Base-by-base conservation (phyloP, 345 rosid genomes). In the Gossypium bickii region DNA sequence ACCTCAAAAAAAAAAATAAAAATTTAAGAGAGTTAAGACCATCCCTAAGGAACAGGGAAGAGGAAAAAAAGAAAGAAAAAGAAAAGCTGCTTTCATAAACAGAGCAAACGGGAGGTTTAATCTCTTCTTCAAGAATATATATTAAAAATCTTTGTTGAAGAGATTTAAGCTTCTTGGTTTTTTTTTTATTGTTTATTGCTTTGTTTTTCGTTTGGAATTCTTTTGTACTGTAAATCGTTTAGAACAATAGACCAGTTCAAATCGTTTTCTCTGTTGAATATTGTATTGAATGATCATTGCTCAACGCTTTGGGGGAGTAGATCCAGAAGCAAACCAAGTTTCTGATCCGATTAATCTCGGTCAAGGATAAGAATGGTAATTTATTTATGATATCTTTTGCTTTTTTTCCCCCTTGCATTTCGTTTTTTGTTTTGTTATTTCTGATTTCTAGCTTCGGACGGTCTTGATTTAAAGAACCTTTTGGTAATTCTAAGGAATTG, bases 271-370 rank as follows among this genome's bases (percentile, higher is more conserved):
- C 67, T 15, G 34, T 57, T 55, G 4, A 29, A 56, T 55, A 10
- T 76, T 56, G 69, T 61, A 70, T 82, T 77, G 82, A 57, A 81
- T 76, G 88, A 65, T 86, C 78, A 3, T 74, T 75, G 53, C 60
- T 78, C 78, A 57, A 76, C 57, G 65, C 56, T 57, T 73, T 69
- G 71, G 15, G 0, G 85, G 52, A 80, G 77, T 79, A 78, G 89
- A 88, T 89, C 89, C 70, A 80, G 78, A 78, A 82, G 86, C 81
- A 53, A 71, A 57, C 65, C 25, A 25, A 79, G 83, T 77, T 79
- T 70, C 86, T 83, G 87, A 87, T 85, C 87, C 71, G 79, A 63
- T 77, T 69, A 70, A 67, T 68, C 69, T 69, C 69, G 34, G 57
- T 25, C 24, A 24, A 52, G 5, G 29, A 72, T 57, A 48, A 76